Evolutionary conservation across 495 filamentous ascomycete species (phyloP).

Genomic region (Podospora sp.): DNA sequence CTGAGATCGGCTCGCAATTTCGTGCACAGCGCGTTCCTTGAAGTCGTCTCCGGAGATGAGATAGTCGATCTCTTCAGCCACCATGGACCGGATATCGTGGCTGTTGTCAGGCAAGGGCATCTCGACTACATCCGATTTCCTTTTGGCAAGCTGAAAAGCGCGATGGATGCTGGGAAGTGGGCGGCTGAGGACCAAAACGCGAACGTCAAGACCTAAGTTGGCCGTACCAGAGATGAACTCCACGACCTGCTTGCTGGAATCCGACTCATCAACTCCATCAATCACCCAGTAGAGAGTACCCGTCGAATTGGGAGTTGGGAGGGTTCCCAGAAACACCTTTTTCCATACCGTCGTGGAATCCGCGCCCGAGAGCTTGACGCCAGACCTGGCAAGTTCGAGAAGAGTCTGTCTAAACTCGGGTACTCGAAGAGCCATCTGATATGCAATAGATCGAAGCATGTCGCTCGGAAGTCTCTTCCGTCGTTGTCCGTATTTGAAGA

Average conservation of each 20-base stretch:
- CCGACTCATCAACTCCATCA: slow-evolving; percentile 36
- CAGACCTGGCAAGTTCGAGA: neutral
- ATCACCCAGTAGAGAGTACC: slow-evolving; percentile 32
- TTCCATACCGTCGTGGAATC: neutral
- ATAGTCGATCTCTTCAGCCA: slow-evolving; percentile 23
- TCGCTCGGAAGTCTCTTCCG: slow-evolving; percentile 17
- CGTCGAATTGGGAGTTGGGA: slow-evolving; percentile 6
- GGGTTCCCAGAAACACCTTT: neutral
- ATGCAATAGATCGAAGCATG: slow-evolving; percentile 29
- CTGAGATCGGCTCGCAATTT: slow-evolving; percentile 24
- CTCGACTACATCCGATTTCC: neutral
- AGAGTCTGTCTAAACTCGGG: slow-evolving; percentile 20
- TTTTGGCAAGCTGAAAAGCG: slow-evolving; percentile 9
- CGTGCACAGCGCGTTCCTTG: slow-evolving; percentile 20
- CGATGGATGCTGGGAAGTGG: neutral
- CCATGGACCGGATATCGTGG: slow-evolving; percentile 28
- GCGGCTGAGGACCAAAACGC: slow-evolving; percentile 19
- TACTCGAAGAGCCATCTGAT: slow-evolving; percentile 24
- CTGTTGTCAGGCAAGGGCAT: slow-evolving; percentile 26
- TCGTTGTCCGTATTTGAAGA: slow-evolving; percentile 27
- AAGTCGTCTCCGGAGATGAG: slow-evolving; percentile 22
- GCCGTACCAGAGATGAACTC: slow-evolving; percentile 23
- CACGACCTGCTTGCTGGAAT: slow-evolving; percentile 25
- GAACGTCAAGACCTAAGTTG: neutral
- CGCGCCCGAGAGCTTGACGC: neutral